These are phyloP conservation scores for Seiridium cupressi DNA, from an alignment of 2,329 filamentous ascomycete genomes.

Conservation along the genomic window DNA sequence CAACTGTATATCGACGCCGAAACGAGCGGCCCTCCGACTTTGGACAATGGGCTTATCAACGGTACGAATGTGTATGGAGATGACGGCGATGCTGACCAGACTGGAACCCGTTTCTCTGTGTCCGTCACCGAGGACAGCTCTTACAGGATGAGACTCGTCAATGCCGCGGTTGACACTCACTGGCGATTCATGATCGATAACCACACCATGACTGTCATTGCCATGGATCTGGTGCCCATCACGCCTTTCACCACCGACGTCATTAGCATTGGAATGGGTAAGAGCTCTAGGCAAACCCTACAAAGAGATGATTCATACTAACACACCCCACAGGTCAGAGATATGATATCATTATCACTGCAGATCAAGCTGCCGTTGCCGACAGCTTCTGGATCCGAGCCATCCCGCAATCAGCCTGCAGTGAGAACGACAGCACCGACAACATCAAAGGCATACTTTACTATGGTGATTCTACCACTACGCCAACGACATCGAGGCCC, in stretches of 20 bases:
- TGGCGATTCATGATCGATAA: slow-evolving; percentile 48
- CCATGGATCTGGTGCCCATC: slow-evolving; percentile 54
- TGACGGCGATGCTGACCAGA: slow-evolving; percentile 18
- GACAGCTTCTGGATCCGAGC: slow-evolving; percentile 47
- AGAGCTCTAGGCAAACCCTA: neutral
- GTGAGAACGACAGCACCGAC: slow-evolving; percentile 16
- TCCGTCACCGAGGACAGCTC: slow-evolving; percentile 38
- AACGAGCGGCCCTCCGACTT: slow-evolving; percentile 28
- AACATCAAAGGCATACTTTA: slow-evolving; percentile 28
- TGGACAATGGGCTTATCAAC: slow-evolving; percentile 41
- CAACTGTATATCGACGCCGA: slow-evolving; percentile 29
- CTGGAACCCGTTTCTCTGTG: slow-evolving; percentile 33
- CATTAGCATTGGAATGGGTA: slow-evolving; percentile 39
- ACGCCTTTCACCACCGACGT: slow-evolving; percentile 46
- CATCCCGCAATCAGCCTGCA: slow-evolving; percentile 35
- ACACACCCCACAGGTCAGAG: slow-evolving; percentile 21
- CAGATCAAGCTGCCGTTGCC: slow-evolving; percentile 13
- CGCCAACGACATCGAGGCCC: slow-evolving; percentile 11
- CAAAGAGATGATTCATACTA: neutral
- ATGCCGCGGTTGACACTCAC: slow-evolving; percentile 34
- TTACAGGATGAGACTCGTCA: slow-evolving; percentile 46
- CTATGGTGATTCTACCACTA: slow-evolving; percentile 29
- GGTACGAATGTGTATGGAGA: slow-evolving; percentile 25
- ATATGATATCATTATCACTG: slow-evolving; percentile 13
- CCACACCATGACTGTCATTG: slow-evolving; percentile 54